phyloP scores from a whole-genome alignment of 2,329 filamentous ascomycete species.

The Neopestalotiopsis sp. region DNA sequence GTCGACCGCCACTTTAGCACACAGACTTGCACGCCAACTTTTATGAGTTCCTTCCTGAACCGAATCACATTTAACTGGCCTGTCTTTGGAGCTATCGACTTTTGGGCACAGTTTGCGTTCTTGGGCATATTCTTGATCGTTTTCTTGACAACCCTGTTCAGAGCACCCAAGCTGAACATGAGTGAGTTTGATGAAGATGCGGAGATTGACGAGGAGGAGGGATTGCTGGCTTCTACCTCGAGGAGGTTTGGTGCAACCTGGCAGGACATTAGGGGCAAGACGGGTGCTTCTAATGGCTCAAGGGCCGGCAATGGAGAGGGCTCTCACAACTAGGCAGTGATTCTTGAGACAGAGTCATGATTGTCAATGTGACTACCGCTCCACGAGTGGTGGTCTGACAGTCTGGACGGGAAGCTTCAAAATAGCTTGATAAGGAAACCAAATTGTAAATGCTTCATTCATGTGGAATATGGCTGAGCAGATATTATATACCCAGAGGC shows the following conservation, averaged over 20 bases:
- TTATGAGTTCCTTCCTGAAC: constrained; percentile 92
- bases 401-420: neutral
- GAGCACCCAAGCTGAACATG: constrained; percentile 77
- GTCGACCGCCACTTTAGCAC: constrained; percentile 73
- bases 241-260: constrained; percentile 84
- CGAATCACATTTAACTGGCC: constrained; percentile 92
- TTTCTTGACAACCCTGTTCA: constrained; percentile 79
- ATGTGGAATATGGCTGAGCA: neutral
- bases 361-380: too few species aligned
- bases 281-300: constrained; percentile 12
- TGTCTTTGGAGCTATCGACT: constrained; percentile 89
- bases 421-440: neutral
- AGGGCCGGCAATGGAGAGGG: constrained; percentile 13
- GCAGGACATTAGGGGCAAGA: constrained; percentile 78
- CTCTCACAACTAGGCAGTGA: neutral
- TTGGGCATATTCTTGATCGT: constrained; percentile 82
- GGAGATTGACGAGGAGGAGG: constrained; percentile 92
- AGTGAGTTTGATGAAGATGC: constrained; percentile 85
- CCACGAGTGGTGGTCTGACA: neutral
- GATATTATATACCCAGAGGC: neutral
- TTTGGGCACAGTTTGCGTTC: constrained; percentile 96
- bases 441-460: neutral
- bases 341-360: neutral
- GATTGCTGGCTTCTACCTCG: constrained; percentile 82
- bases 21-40: constrained; percentile 86